Percentiles rank a stretch among this genome's conserved stretches.
Conservation (phyloP, 805 yeast genomes). For the Ogataea siamensis region DNA sequence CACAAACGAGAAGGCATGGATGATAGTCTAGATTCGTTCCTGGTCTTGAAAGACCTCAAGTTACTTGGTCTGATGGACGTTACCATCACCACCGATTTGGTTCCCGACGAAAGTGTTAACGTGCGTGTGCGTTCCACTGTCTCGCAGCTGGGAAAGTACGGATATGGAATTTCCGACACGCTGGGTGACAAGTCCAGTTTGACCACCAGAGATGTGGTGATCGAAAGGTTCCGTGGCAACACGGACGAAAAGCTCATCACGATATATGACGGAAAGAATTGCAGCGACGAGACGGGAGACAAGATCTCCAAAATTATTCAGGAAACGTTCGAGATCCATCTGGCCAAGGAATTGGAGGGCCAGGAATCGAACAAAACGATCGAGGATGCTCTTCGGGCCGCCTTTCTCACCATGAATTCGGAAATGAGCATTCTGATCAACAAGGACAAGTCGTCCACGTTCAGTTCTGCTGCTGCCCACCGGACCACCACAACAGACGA, state of each 20-base stretch:
- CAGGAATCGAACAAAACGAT: slow-evolving; percentile 45
- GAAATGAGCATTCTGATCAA: slow-evolving; percentile 68
- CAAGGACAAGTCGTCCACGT: slow-evolving; percentile 41
- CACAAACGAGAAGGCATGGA: slow-evolving; percentile 52
- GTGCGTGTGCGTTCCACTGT: slow-evolving; percentile 90
- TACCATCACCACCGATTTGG: slow-evolving; percentile 80
- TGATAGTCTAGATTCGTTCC: slow-evolving; percentile 66
- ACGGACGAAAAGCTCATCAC: slow-evolving; percentile 80
- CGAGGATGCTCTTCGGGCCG: slow-evolving; percentile 74
- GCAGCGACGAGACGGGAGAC: slow-evolving; percentile 55
- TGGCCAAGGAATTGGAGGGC: slow-evolving; percentile 61
- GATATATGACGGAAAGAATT: slow-evolving; percentile 78
- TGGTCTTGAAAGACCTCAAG: slow-evolving; percentile 61
- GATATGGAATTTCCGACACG: slow-evolving; percentile 90
- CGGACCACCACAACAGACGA: slow-evolving; percentile 50
- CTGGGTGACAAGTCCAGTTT: slow-evolving; percentile 66
- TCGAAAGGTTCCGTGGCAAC: slow-evolving; percentile 83
- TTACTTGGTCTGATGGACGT: slow-evolving; percentile 92
- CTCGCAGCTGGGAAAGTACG: slow-evolving; percentile 68
- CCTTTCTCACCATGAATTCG: slow-evolving; percentile 76
- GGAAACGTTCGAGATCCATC: slow-evolving; percentile 62
- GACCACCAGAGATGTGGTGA: slow-evolving; percentile 78
- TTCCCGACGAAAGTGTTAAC: slow-evolving; percentile 83
- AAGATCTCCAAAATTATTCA: slow-evolving; percentile 72
- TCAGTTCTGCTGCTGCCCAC: slow-evolving; percentile 49